These are phyloP conservation scores for Russula olivacea DNA, from an alignment of 768 basidiomycete genomes.

Conservation along the genomic window DNA sequence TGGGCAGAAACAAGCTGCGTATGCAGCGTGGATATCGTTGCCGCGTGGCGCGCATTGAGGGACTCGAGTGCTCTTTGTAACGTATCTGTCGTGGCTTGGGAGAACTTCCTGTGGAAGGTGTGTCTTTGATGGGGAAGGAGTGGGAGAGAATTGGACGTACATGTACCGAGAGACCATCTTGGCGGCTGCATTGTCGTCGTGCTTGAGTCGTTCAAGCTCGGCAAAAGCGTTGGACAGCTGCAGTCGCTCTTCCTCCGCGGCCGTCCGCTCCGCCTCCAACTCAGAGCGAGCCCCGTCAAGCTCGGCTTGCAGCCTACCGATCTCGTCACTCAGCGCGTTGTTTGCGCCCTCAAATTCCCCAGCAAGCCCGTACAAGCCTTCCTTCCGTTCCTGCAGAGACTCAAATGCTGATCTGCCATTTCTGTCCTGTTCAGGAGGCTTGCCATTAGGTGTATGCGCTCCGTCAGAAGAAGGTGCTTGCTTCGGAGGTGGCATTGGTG, in stretches of 20 bases:
- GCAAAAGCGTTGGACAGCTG: constrained; percentile 43
- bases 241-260: constrained; percentile 38
- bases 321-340: constrained; percentile 42
- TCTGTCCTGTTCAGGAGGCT: constrained; percentile 5
- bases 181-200: constrained; percentile 70
- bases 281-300: constrained; percentile 40
- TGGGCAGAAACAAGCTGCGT: constrained; percentile 44
- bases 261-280: constrained; percentile 44
- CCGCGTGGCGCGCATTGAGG: constrained; percentile 55
- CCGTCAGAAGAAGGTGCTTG: not conserved
- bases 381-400: constrained; percentile 44
- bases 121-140: not conserved
- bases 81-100: constrained; percentile 62
- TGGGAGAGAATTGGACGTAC: constrained; percentile 38
- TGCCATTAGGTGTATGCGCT: constrained; percentile 13
- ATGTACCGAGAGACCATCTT: constrained; percentile 85
- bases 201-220: constrained; percentile 48
- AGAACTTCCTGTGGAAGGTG: constrained; percentile 62
- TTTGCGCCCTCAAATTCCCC: constrained; percentile 45
- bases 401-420: constrained; percentile 25
- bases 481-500: constrained; percentile 1
- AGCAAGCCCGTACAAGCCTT: constrained; percentile 43
- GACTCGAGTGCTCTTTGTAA: constrained; percentile 56
- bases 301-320: constrained; percentile 41
- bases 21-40: constrained; percentile 53